Evolutionary conservation across 345 rosid genomes (phyloP), one percentile per base, ranked within the genome.

Genomic region (Citrus reticulata): DNA sequence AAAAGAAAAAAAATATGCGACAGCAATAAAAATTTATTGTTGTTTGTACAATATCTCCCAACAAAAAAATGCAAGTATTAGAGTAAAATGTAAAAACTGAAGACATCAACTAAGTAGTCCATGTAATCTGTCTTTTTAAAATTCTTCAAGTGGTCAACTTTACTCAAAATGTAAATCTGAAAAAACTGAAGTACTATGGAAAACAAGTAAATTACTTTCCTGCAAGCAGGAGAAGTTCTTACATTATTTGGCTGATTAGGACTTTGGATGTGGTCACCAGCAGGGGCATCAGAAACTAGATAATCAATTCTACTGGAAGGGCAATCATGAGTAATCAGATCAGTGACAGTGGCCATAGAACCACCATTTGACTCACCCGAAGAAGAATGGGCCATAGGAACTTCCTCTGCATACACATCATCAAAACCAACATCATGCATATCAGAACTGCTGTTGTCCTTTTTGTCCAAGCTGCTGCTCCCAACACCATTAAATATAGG

Each of bases 201-300:
- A 58, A 77, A 51, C 81, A 77, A 62, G 60, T 66, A 19, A 62
- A 14, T 35, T 39, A 54, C 11, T 40, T 39, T 46, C 55, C 29
- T 14, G 55, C 54, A 13, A 29, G 73, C 37, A 61, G 68, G 35
- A 79, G 27, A 77, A 49, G 22, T 40, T 83, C 80, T 77, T 68
- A 81, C 89, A 13, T 74, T 82, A 46, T 49, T 72, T 29, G 69
- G 78, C 66, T 75, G 82, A 62, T 67, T 71, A 71, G 81, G 86
- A 81, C 72, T 77, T 73, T 76, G 76, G 70, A 78, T 64, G 67
- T 30, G 70, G 64, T 59, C 60, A 66, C 68, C 61, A 25, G 60
- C 49, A 61, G 68, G 54, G n/a, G 25, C 22, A 49, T 69, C 77
- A 39, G 77, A 79, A 75, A 34, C 34, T 29, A 76, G 55, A 68